These are phyloP conservation scores for Scheffersomyces titani DNA, from an alignment of 1,139 yeast species.

Conservation along the genomic window DNA sequence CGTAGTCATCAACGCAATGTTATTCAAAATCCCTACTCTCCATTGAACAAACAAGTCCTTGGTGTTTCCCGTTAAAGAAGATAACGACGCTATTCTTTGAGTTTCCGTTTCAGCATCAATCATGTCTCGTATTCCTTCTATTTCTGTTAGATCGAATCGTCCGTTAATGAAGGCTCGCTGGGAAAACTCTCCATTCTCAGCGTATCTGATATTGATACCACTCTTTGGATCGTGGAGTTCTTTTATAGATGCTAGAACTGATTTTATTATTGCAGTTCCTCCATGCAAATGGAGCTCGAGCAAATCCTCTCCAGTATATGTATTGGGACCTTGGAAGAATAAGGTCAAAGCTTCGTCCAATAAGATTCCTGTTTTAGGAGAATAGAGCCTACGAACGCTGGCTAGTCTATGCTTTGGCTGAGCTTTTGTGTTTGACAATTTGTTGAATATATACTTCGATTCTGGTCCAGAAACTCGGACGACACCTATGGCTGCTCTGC, in stretches of 20 bases:
- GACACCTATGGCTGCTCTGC: constrained; percentile 86
- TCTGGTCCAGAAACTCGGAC: constrained; percentile 79
- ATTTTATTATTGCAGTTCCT: constrained; percentile 78
- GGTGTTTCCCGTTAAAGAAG: constrained; percentile 71
- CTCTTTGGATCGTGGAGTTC: constrained; percentile 44
- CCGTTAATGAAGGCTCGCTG: constrained; percentile 78
- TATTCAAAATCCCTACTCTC: constrained; percentile 65
- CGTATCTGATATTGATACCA: constrained; percentile 62
- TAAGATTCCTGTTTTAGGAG: constrained; percentile 37
- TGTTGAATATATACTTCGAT: constrained; percentile 42
- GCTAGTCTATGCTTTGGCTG: constrained; percentile 57
- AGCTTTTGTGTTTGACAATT: constrained; percentile 43
- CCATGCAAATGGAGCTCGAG: constrained; percentile 92
- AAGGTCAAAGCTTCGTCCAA: constrained; percentile 79
- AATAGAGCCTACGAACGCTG: constrained; percentile 53
- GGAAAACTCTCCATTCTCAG: constrained; percentile 93
- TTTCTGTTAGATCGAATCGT: constrained; percentile 70
- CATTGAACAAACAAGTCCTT: constrained; percentile 57
- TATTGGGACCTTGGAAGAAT: constrained; percentile 70
- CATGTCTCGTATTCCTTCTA: constrained; percentile 86
- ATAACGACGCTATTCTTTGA: constrained; percentile 75
- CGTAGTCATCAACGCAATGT: constrained; percentile 79
- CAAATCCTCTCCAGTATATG: constrained; percentile 92
- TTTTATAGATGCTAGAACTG: constrained; percentile 67
- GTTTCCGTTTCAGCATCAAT: constrained; percentile 94